Evolutionary conservation across 2,329 filamentous ascomycete species (phyloP).

Genomic region (Sporothrix mexicana): DNA sequence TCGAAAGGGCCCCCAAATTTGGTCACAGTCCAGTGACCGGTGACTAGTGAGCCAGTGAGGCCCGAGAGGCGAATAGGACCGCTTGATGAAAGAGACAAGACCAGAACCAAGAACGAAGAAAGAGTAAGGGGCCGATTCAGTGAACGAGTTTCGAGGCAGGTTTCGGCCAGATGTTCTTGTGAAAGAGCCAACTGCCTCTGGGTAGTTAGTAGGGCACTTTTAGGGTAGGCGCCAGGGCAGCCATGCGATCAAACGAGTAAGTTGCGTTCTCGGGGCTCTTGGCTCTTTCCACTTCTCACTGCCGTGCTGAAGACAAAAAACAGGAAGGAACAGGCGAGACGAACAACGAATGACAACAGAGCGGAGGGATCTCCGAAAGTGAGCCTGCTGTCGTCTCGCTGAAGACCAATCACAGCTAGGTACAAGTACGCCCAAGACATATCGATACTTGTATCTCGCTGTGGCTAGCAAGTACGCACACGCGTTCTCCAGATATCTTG

Average conservation of each 20-base stretch:
- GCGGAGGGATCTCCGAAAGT: not conserved
- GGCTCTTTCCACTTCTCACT: not conserved
- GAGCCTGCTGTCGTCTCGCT: constrained; percentile 1
- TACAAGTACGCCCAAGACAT: not conserved
- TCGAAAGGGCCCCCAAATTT: not conserved
- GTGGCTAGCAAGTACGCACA: too few relatives aligned
- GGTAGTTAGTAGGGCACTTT: not conserved
- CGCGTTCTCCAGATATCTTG: not conserved
- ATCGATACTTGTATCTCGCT: not conserved
- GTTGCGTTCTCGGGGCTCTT: not conserved
- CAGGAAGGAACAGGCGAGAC: constrained; percentile 18
- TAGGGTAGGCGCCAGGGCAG: not conserved
- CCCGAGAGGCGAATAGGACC: not conserved
- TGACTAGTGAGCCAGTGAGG: constrained; percentile 1
- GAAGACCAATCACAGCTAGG: constrained; percentile 11
- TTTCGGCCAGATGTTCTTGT: not conserved
- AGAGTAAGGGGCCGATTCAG: not conserved
- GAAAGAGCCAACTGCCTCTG: not conserved
- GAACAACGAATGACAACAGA: not conserved
- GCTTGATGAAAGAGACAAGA: not conserved
- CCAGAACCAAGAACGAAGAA: too few relatives aligned
- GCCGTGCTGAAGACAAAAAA: not conserved
- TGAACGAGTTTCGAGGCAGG: not conserved
- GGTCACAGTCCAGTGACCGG: not conserved
- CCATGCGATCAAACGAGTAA: not conserved